Evolutionary conservation across 2,329 filamentous ascomycete genomes (phyloP), one percentile per base, ranked within the genome.

Genomic region (Aspergillus pseudoviridinutans): DNA sequence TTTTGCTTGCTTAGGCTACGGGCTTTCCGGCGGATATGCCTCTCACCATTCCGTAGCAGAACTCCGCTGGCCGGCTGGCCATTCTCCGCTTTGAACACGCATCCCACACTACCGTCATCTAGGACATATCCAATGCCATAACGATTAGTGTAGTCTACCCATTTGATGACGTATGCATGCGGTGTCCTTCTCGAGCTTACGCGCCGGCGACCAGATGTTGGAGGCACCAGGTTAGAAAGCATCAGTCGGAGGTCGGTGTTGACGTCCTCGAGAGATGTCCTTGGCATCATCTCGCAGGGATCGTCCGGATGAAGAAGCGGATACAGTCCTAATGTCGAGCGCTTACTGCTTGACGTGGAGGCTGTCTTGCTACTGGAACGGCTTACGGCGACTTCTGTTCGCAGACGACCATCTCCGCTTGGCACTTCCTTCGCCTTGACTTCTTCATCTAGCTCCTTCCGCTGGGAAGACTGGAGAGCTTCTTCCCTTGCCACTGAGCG

Each of bases 131-230:
- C 79, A 50, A 81, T 80, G 10, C 79, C 79, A 58, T 80, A 80
- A 50, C 78, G 75, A 57, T 80, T 80, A 7, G 79, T 79, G 61
- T 81, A 81, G 60, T 81, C 79, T 22, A 81, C 79, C 79, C 79
- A 81, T 68, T 81, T 81, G 51, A 80, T 77, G 4, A 81, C 79
- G 56, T 79, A 77, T 2, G 78, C 68, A 54, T 80, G 77, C 2
- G 72, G 73, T 32, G 69, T 62, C 28, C 68, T 66, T 44, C 67
- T 62, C 7, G 66, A 56, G 2, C 65, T 64, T 20, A 64, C 61
- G n/a, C 71, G 67, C 38, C 73, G 68, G 28, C 71, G 70, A 35
- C 61, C 63, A n/a, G 69, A 60, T 3, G 69, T 66, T 32, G 69
- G 63, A n/a, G 66, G 71, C 5, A 68, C 62, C 58, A 77, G 61